Evolutionary conservation across 768 basidiomycete genomes (phyloP).

Genomic region (Amanita fuliginea): DNA sequence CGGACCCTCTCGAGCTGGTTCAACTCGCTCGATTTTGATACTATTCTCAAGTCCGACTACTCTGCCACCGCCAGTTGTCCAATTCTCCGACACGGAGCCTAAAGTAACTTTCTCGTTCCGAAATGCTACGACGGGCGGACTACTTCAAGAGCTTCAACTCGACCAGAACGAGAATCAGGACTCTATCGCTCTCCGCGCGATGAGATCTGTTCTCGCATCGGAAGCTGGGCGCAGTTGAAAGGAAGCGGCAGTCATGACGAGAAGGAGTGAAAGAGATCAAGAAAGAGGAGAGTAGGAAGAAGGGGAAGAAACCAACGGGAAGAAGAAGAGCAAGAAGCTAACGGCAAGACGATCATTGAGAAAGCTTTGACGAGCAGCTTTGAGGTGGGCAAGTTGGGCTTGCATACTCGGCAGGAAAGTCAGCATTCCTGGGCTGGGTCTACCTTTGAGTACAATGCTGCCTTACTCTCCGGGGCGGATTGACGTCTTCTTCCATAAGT

Average conservation of each 20-base stretch:
- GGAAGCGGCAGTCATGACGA: conserved; percentile 14
- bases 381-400: conserved; percentile 40
- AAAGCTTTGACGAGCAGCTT: conserved; percentile 54
- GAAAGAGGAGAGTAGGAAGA: conserved; percentile 16
- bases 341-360: conserved; percentile 12
- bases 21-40: conserved; percentile 46
- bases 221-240: conserved; percentile 47
- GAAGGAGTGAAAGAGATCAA: conserved; percentile 15
- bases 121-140: conserved; percentile 8
- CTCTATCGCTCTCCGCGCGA: conserved; percentile 70
- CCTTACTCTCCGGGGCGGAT: conserved; percentile 28
- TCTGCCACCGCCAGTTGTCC: conserved; percentile 14
- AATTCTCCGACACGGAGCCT: conserved; percentile 9
- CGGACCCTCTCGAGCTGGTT: conserved; percentile 36
- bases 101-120: too few relatives aligned
- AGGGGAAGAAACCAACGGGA: neutral
- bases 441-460: conserved; percentile 43
- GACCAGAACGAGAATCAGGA: conserved; percentile 16
- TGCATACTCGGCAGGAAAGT: conserved; percentile 43
- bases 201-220: conserved; percentile 67
- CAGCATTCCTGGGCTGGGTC: conserved; percentile 49
- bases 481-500: conserved; percentile 25
- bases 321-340: neutral
- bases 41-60: conserved; percentile 24
- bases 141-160: too few relatives aligned